These are phyloP conservation scores for Candida awuae DNA, from an alignment of 805 yeast genomes.

Conservation along the genomic window DNA sequence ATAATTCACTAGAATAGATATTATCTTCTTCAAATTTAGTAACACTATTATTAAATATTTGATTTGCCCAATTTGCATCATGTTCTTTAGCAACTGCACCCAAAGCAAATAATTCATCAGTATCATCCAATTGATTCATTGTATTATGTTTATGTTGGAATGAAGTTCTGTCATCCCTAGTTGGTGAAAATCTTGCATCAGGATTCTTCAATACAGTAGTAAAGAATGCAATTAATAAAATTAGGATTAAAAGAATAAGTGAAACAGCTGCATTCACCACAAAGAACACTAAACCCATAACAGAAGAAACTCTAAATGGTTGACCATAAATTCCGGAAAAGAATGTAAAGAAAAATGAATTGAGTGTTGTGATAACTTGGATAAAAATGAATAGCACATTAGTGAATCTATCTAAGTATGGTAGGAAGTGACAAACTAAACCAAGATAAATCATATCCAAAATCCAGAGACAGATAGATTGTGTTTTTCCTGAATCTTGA, in stretches of 20 bases:
- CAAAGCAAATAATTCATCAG: slow-evolving; percentile 54
- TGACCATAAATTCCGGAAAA: slow-evolving; percentile 81
- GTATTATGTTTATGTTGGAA: slow-evolving; percentile 45
- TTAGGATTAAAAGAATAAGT: slow-evolving; percentile 59
- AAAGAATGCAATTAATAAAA: slow-evolving; percentile 56
- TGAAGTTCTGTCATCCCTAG: slow-evolving; percentile 86
- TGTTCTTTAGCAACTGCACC: slow-evolving; percentile 83
- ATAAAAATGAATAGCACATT: slow-evolving; percentile 69
- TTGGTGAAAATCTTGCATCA: slow-evolving; percentile 81
- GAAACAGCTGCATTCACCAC: slow-evolving; percentile 85
- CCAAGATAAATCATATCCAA: slow-evolving; percentile 65
- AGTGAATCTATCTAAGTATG: slow-evolving; percentile 77
- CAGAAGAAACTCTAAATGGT: slow-evolving; percentile 65
- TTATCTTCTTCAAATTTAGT: no score
- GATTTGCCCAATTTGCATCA: slow-evolving; percentile 63
- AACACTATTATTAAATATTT: no score
- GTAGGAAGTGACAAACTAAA: slow-evolving; percentile 54
- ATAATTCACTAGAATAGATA: no score
- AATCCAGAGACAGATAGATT: slow-evolving; percentile 68
- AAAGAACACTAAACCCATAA: slow-evolving; percentile 90
- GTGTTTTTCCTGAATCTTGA: slow-evolving; percentile 75
- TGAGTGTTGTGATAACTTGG: slow-evolving; percentile 62
- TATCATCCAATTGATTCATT: neutral
- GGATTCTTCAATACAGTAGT: slow-evolving; percentile 75
- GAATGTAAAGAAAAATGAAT: slow-evolving; percentile 79